phyloP scores from a whole-genome alignment of 495 filamentous ascomycete species.

The Glarea lozoyensis region DNA sequence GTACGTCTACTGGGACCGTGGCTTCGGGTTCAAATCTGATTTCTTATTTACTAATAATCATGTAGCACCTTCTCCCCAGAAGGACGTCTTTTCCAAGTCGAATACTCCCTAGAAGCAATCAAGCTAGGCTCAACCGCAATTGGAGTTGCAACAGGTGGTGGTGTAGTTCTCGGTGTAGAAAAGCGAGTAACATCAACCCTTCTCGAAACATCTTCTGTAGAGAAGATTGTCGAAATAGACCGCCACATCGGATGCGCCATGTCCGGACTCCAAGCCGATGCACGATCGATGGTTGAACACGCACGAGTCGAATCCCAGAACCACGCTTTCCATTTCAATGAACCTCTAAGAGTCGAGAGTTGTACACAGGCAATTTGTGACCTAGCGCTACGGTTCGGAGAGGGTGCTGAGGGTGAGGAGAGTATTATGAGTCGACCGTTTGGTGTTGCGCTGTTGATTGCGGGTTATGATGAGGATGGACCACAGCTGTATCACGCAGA shows the following conservation, averaged over 20 bases:
- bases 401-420: slow-evolving; percentile 96
- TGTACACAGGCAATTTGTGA: slow-evolving; percentile 99
- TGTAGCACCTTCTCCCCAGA: slow-evolving; percentile 97
- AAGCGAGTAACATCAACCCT: slow-evolving; percentile 97
- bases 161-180: slow-evolving; percentile 94
- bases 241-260: slow-evolving; percentile 97
- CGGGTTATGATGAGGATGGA: slow-evolving; percentile 94
- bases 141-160: slow-evolving; percentile 87
- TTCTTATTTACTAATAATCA: slow-evolving; percentile 9
- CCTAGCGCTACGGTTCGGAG: slow-evolving; percentile 89
- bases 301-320: slow-evolving; percentile 95
- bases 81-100: slow-evolving; percentile 99
- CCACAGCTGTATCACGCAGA: slow-evolving; percentile 97
- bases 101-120: slow-evolving; percentile 99
- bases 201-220: slow-evolving; percentile 91
- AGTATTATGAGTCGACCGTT: slow-evolving; percentile 97
- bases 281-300: slow-evolving; percentile 92
- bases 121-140: slow-evolving; percentile 98
- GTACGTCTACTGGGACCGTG: slow-evolving; percentile 45
- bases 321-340: slow-evolving; percentile 94
- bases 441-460: slow-evolving; percentile 92
- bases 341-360: slow-evolving; percentile 87
- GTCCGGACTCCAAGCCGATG: slow-evolving; percentile 94
- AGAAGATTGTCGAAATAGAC: slow-evolving; percentile 99
- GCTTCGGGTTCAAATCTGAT: not conserved